These are phyloP conservation scores for Parastagonospora avenae DNA, from an alignment of 2,329 filamentous ascomycete species.

Conservation along the genomic window DNA sequence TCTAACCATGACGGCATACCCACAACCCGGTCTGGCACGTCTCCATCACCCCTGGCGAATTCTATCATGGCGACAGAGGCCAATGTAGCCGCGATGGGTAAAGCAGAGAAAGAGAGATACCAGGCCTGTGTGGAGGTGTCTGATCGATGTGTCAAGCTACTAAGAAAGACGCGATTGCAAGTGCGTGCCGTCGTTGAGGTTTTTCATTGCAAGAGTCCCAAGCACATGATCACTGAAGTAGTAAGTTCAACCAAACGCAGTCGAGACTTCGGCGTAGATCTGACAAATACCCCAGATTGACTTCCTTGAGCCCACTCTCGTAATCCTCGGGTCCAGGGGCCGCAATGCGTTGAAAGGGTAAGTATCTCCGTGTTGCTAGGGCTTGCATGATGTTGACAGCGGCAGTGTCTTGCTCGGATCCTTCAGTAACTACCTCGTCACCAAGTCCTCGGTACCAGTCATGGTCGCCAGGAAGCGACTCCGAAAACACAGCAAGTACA, in stretches of 20 bases:
- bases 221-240: slow-evolving; percentile 94
- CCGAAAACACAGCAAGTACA: slow-evolving; percentile 83
- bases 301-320: slow-evolving; percentile 84
- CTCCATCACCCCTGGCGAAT: slow-evolving; percentile 43
- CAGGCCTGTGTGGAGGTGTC: slow-evolving; percentile 84
- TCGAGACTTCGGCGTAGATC: slow-evolving; percentile 15
- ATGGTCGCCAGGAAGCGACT: slow-evolving; percentile 96
- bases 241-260: slow-evolving; percentile 49
- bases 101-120: slow-evolving; percentile 76
- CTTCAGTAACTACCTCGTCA: slow-evolving; percentile 96
- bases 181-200: slow-evolving; percentile 94
- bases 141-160: slow-evolving; percentile 78
- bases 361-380: slow-evolving; percentile 41
- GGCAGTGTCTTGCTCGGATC: slow-evolving; percentile 87
- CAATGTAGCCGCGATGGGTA: slow-evolving; percentile 49
- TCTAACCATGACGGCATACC: slow-evolving; percentile 48
- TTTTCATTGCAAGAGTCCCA: slow-evolving; percentile 96
- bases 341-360: slow-evolving; percentile 92
- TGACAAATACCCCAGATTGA: slow-evolving; percentile 68
- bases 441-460: slow-evolving; percentile 93
- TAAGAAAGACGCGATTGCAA: slow-evolving; percentile 90
- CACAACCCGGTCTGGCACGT: slow-evolving; percentile 31
- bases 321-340: slow-evolving; percentile 89
- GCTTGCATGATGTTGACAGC: slow-evolving; percentile 28
- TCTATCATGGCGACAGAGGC: slow-evolving; percentile 42